Conservation (phyloP, 805 yeast species). For the Saccharomycopsis capsularis region DNA sequence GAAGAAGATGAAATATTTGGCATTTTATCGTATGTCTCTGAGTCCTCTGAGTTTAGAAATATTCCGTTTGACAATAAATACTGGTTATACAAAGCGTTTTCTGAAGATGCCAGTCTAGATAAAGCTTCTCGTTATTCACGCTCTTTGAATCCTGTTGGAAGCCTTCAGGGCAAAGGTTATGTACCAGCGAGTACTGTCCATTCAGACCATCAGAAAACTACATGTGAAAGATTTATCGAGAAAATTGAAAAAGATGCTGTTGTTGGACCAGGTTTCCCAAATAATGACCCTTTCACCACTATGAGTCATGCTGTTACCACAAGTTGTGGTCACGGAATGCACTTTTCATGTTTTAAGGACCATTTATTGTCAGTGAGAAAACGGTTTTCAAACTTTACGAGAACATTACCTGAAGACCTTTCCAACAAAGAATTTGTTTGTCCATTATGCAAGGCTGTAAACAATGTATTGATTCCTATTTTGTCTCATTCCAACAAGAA, state of each 20-base stretch:
- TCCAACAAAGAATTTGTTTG: slow-evolving; percentile 73
- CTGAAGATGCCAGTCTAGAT: slow-evolving; percentile 33
- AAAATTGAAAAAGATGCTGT: slow-evolving; percentile 34
- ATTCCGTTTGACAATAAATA: slow-evolving; percentile 58
- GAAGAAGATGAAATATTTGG: slow-evolving; percentile 67
- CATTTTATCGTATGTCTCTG: slow-evolving; percentile 54
- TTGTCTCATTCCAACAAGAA: slow-evolving; percentile 13
- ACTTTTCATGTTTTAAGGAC: slow-evolving; percentile 64
- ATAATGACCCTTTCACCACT: slow-evolving; percentile 28
- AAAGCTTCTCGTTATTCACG: slow-evolving; percentile 27
- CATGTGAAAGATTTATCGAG: slow-evolving; percentile 25
- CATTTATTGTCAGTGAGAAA: slow-evolving; percentile 50
- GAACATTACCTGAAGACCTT: slow-evolving; percentile 72
- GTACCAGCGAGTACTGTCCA: not conserved
- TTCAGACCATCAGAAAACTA: not conserved
- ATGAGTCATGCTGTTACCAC: slow-evolving; percentile 45
- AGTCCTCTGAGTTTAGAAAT: slow-evolving; percentile 52
- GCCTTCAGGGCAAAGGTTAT: not conserved
- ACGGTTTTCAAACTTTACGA: slow-evolving; percentile 64
- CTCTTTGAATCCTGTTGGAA: no score
- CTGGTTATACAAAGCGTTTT: slow-evolving; percentile 60
- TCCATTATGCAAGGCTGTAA: slow-evolving; percentile 84
- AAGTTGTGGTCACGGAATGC: slow-evolving; percentile 95
- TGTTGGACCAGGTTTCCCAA: slow-evolving; percentile 69
- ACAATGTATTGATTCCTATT: slow-evolving; percentile 72